Percentiles rank a stretch among this genome's conserved stretches.
These are phyloP conservation scores for Trichoderma parareesei DNA, from an alignment of 495 filamentous ascomycete genomes.

Conservation along the genomic window DNA sequence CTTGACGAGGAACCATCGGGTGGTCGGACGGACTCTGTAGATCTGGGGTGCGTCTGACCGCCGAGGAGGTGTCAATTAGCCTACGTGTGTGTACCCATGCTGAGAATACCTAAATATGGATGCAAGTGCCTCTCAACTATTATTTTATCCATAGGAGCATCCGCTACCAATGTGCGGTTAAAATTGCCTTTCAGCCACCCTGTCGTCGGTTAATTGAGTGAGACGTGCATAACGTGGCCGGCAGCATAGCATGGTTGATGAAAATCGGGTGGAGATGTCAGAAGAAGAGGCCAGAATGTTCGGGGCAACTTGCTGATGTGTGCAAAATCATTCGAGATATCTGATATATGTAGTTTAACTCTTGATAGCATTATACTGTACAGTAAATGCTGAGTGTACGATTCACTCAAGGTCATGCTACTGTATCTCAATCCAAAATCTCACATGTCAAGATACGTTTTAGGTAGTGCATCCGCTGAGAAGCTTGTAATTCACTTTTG, in stretches of 20 bases:
- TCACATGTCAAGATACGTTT: too few species aligned
- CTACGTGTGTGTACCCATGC: background rate
- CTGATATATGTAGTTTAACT: background rate
- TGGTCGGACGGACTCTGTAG: background rate
- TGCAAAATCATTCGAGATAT: background rate
- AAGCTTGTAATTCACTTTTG: too few species aligned
- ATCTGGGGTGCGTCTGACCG: constrained; percentile 4
- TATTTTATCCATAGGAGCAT: background rate
- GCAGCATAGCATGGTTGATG: background rate
- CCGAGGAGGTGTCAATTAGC: background rate
- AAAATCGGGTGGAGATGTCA: background rate
- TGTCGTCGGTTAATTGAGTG: background rate
- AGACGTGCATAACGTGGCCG: background rate
- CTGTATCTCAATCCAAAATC: too few species aligned
- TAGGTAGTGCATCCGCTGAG: too few species aligned
- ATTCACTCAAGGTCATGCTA: background rate
- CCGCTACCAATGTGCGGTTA: background rate
- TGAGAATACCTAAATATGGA: background rate
- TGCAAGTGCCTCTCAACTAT: background rate
- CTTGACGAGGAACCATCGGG: background rate
- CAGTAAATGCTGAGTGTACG: background rate
- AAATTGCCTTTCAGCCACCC: background rate
- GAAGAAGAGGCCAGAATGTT: background rate
- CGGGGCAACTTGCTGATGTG: background rate
- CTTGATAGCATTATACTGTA: background rate